Base-by-base conservation (phyloP, 75 land plant species). In the Pinus taeda region DNA sequence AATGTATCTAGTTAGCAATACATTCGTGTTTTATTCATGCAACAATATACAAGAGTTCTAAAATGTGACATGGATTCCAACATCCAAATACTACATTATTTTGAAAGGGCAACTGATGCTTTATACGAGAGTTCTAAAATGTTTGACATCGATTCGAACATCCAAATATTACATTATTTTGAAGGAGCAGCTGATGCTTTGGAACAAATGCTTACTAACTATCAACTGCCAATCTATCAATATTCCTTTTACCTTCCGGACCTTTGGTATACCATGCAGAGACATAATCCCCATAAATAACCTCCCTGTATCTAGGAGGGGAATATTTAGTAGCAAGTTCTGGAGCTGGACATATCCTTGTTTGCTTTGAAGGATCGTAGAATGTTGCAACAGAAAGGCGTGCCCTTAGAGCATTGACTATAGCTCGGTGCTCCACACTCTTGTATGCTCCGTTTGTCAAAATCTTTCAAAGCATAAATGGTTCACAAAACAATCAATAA, bases 351-450 rank as follows among this genome's bases (percentile, higher is more conserved):
- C 78, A 77, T 66, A 95, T 88, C 49, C 76, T 81, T 59, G 24
- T 77, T 26, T 84, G 74, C 84, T 90, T 95, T 5, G 97, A 66
- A n/a, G 98, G 98, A 73, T 95, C 98, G 72, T 93, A 92, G 62
- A 95, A 95, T 22, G 97, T 86, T 26, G 94, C 92, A 77, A 93
- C 86, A 15, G 98, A 93, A 14, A 88, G 78, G 6, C 98, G 83
- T 20, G 89, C 74, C 57, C 60, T 81, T 20, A 67, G 60, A 9
- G 83, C 75, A 80, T 95, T 95, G 21, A 91, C 93, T 20, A 92
- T 75, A 20, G 88, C 98, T 8, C 98, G 81, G 82, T 95, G 98
- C 78, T 69, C 81, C 15, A 85, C 83, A 81, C 98, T 95, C 55
- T 67, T 86, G 74, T 92, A 95, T 66, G 59, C 59, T 53, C 97